Base-by-base conservation (phyloP, 1,284 basidiomycete species). In the Microstroma glucosiphilum region DNA sequence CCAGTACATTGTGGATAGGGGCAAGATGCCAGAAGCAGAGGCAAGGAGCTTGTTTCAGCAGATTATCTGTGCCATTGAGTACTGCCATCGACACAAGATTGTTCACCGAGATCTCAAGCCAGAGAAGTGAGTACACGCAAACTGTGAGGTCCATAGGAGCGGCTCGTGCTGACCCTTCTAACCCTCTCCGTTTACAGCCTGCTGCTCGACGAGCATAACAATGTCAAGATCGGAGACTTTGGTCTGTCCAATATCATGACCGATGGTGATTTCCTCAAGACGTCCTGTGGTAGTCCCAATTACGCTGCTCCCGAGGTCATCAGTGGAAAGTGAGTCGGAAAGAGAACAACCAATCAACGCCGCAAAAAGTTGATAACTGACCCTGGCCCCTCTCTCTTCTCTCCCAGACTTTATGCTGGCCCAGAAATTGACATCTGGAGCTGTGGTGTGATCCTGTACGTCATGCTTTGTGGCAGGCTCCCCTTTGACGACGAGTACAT, bases 101-200 rank as follows among this genome's bases (percentile, higher is more conserved):
- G 90, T 96, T 59, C 94, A 98, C 80, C 69, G 72, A 15, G 71
- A 73, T 57, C 63, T 79, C 30, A 79, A 79, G 59, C 77, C 77
- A 13, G 77, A 79, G 58, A 79, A 77, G 66, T 62, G 48, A 58
- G 62, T 56, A 6, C 21, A 25, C 43, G 43, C 3, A 6, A 3
- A 12, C 12, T 6, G 13, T 60, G n/a, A 19, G 19, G 19, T 19
- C 17, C 25, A n/a, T 17, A 42, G 40, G 46, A 19, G n/a, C 41
- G 12, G 41, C 57, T 58, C 8, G 11, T 26, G 21, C 57, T 58
- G 19, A n/a, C n/a, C 19, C 6, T 7, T n/a, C n/a, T n/a, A n/a
- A 15, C 7, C 37, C 46, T 7, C 49, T 26, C 41, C 23, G 40
- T 25, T 30, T 17, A 37, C 48, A 67, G 59, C 56, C 56, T 79